These are phyloP conservation scores for Xylariaceae sp. DNA, from an alignment of 2,329 filamentous ascomycete species.

Conservation along the genomic window DNA sequence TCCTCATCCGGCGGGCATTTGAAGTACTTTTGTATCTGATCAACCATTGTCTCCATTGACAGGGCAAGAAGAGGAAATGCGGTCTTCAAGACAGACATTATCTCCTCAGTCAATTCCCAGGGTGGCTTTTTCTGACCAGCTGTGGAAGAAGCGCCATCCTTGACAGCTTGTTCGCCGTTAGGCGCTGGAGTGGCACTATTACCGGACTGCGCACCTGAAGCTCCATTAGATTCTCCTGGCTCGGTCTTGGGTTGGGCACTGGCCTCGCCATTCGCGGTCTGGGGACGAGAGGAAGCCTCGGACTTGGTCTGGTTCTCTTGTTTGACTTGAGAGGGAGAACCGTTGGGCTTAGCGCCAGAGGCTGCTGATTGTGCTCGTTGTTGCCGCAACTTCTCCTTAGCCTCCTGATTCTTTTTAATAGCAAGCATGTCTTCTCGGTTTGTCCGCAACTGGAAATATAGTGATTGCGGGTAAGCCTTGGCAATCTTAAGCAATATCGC, in stretches of 20 bases:
- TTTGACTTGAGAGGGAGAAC: constrained; percentile 48
- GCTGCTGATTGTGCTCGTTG: constrained; percentile 43
- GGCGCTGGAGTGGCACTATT: constrained; percentile 16
- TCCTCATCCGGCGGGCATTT: constrained; percentile 98
- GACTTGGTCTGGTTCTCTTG: constrained; percentile 42
- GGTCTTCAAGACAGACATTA: constrained; percentile 92
- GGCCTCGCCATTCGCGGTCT: constrained; percentile 46
- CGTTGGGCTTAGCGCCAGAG: constrained; percentile 40
- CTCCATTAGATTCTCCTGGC: constrained; percentile 29
- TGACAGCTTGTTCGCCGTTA: constrained; percentile 22
- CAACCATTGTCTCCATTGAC: constrained; percentile 99
- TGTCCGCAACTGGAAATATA: constrained; percentile 93
- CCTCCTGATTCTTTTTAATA: constrained; percentile 85
- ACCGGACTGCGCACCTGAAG: constrained; percentile 17
- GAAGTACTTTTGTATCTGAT: constrained; percentile 98
- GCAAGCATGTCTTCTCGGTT: constrained; percentile 89
- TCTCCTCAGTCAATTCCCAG: constrained; percentile 95
- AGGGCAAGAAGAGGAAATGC: constrained; percentile 92
- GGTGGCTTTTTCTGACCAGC: constrained; percentile 66
- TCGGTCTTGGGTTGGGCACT: constrained; percentile 42
- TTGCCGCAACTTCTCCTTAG: constrained; percentile 60
- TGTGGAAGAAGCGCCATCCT: constrained; percentile 24
- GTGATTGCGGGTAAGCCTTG: constrained; percentile 88
- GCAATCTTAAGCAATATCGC: constrained; percentile 88
- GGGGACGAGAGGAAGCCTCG: constrained; percentile 41